phyloP scores from a whole-genome alignment of 2,329 filamentous ascomycete genomes.

The Claviceps arundinis region DNA sequence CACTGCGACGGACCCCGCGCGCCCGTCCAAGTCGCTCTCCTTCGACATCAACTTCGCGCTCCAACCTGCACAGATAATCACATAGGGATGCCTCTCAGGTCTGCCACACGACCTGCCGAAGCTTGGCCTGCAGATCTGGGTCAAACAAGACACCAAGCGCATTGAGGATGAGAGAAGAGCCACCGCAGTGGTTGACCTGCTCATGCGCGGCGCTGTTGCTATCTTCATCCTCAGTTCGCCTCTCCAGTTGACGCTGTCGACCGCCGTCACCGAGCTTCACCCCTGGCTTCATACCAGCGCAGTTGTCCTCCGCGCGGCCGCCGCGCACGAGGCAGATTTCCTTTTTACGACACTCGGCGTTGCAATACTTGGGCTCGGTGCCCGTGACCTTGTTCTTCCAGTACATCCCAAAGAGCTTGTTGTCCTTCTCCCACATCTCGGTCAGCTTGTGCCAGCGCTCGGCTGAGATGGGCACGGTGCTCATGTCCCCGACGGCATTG shows the following conservation, averaged over 20 bases:
- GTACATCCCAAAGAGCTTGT: not conserved
- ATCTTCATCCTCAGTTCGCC: too few species aligned
- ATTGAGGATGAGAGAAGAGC: not conserved
- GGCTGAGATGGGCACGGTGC: not conserved
- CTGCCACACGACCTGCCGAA: not conserved
- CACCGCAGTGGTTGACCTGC: not conserved
- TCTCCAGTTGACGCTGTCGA: not conserved
- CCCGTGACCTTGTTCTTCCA: slow-evolving; percentile 15
- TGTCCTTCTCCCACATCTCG: not conserved
- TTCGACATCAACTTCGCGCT: not conserved
- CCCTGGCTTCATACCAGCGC: slow-evolving; percentile 14
- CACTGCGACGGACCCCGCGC: too few species aligned
- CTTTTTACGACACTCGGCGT: slow-evolving; percentile 24
- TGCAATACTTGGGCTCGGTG: slow-evolving; percentile 25
- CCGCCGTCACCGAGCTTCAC: not conserved
- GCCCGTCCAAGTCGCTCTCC: too few species aligned
- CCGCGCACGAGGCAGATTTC: slow-evolving; percentile 41
- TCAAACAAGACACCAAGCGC: not conserved
- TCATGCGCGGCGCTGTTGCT: not conserved
- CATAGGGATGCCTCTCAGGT: not conserved
- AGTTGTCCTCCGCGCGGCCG: slow-evolving; percentile 38
- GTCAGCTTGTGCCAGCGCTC: not conserved
- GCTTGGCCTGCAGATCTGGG: not conserved
- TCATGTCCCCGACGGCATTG: not conserved
- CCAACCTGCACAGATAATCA: not conserved